Base-by-base conservation (phyloP, 345 rosid species). In the Syzygium jambos region DNA sequence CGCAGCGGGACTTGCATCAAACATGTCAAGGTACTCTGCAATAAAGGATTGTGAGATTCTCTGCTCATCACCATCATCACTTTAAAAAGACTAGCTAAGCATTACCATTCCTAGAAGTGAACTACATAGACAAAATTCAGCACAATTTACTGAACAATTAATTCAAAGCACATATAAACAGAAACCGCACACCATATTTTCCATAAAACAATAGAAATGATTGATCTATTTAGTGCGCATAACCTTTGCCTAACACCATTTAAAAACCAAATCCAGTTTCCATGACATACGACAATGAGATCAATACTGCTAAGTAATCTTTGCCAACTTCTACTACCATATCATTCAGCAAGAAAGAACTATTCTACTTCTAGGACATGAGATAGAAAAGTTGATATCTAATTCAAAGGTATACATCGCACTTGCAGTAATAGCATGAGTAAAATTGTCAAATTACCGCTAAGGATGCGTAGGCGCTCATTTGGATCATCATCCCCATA, bases 401-500 rank as follows among this genome's bases (percentile, higher is more conserved):
- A 68, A 16, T 34, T 34, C 43, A 34, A 68, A 85, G 87, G 23
- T 46, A 57, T 55, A 68, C 51, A 51, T 38, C 46, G 78, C 52
- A 77, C 41, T 56, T 16, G 51, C 29, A 88, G 46, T 13, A 15
- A 43, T 23, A 56, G 84, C 53, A 38, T 11, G 43, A 46, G 86
- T 30, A 49, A 16, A 49, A 88, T 56, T 80, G 38, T 68, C 30
- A n/a, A 29, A 80, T 90, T 96, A 97, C 99, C 99, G 86, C 98
- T 95, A 86, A 97, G 90, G 86, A 97, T 91, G 82, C 92, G 96
- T 43, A 97, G 91, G 85, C 99, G 99, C 78, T 95, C 97, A 88
- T 80, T 85, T 52, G 96, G 94, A 92, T 97, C 97, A 90, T 97
- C 99, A 92, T 97, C 95, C 86, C 99, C 99, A 91, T 95, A 97